A percentile compares a stretch with the other conserved stretches of the same genome.
phyloP scores from a whole-genome alignment of 2,329 filamentous ascomycete species.

The Fusarium begoniae region DNA sequence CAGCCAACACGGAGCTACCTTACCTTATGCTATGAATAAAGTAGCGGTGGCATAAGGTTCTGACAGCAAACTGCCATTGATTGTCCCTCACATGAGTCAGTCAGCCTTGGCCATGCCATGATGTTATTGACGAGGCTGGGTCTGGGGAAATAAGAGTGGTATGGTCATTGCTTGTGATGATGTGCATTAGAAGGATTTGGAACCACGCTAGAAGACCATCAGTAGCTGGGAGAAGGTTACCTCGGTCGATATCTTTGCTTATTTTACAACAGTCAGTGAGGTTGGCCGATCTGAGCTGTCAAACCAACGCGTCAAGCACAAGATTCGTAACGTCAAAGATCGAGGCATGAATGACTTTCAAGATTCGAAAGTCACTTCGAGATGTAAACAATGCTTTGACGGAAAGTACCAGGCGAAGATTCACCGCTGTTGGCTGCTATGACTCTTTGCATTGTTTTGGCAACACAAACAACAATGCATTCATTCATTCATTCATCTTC shows the following conservation, averaged over 20 bases:
- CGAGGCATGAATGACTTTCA: background rate
- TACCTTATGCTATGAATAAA: conserved; percentile 4
- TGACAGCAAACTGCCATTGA: background rate
- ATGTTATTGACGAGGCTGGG: conserved; percentile 4
- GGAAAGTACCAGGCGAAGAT: background rate
- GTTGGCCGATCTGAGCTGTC: background rate
- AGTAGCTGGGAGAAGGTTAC: background rate
- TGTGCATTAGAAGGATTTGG: conserved; percentile 26
- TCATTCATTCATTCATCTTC: background rate
- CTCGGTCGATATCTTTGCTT: background rate
- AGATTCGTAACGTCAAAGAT: background rate
- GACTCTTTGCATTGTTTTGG: conserved; percentile 1
- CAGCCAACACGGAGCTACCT: background rate
- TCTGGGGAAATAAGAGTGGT: conserved; percentile 22
- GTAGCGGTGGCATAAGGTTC: background rate
- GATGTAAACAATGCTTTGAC: background rate
- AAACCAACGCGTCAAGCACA: background rate
- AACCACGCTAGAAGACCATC: conserved; percentile 24
- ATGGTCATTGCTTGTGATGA: conserved; percentile 20
- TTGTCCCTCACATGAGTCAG: background rate
- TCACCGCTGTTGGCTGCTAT: background rate
- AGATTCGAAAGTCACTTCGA: background rate
- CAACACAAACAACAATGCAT: background rate
- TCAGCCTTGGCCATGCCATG: background rate
- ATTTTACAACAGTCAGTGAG: background rate